Evolutionary conservation across 2,329 filamentous ascomycete genomes (phyloP).

Genomic region (Incumbomyces delicatus): DNA sequence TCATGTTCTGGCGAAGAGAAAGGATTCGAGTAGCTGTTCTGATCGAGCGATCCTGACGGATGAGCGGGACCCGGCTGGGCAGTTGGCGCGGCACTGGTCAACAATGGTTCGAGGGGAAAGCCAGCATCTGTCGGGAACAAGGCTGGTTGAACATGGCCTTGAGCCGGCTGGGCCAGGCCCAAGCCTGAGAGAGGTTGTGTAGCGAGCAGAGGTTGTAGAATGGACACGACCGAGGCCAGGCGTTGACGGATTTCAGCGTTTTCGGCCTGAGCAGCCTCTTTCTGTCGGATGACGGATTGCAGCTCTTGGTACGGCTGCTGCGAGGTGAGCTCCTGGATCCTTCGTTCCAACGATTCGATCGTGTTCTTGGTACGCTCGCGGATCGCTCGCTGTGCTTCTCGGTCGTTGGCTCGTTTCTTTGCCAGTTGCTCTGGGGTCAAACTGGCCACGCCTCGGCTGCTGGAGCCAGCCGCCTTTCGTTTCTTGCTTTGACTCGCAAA

Average conservation of each 20-base stretch:
- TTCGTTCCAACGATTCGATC: slow-evolving; percentile 63
- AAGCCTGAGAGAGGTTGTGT: slow-evolving; percentile 36
- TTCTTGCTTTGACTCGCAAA: slow-evolving; percentile 21
- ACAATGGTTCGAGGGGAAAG: slow-evolving; percentile 6
- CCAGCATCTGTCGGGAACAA: slow-evolving; percentile 7
- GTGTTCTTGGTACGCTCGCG: slow-evolving; percentile 71
- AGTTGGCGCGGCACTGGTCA: neutral
- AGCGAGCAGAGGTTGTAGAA: slow-evolving; percentile 35
- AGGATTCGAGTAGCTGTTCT: slow-evolving; percentile 1
- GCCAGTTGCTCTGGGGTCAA: slow-evolving; percentile 80
- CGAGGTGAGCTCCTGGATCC: slow-evolving; percentile 64
- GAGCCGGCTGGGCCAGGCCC: slow-evolving; percentile 16
- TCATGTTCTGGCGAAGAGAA: slow-evolving; percentile 4
- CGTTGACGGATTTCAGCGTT: slow-evolving; percentile 67
- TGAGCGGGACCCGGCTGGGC: slow-evolving; percentile 13
- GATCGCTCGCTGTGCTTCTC: slow-evolving; percentile 77
- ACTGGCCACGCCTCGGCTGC: slow-evolving; percentile 68
- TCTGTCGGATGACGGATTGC: slow-evolving; percentile 63
- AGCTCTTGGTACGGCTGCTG: slow-evolving; percentile 79
- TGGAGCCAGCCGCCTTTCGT: slow-evolving; percentile 33
- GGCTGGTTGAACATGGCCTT: slow-evolving; percentile 17
- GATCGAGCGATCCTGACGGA: slow-evolving; percentile 16
- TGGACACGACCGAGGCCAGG: slow-evolving; percentile 54
- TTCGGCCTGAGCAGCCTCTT: slow-evolving; percentile 67
- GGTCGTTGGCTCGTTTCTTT: slow-evolving; percentile 83